Base-by-base conservation (phyloP, 2,329 filamentous ascomycete genomes). In the Colletotrichum sp. region DNA sequence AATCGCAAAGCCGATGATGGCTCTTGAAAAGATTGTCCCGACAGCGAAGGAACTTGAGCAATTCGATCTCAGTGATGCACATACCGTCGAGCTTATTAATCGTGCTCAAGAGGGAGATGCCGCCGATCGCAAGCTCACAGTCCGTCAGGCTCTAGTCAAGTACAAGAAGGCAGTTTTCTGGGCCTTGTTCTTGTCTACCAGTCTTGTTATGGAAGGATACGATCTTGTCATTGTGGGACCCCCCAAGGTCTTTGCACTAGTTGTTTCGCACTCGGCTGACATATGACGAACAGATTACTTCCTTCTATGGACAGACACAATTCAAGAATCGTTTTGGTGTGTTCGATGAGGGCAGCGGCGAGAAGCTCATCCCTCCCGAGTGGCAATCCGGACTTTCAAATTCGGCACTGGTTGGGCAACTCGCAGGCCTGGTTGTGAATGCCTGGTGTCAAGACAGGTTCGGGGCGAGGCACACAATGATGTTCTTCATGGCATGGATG, bases 141-240 rank as follows among this genome's bases (percentile, higher is more conserved):
- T 82, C 22, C 76, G 76, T 19, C 76, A 81, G 16, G 81, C 81
- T 0, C 67, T 82, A 11, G 77, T 72, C 29, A 80, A 80, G 32
- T 82, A 82, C 64, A 80, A 79, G 29, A 82, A 83, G 64, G 82
- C 82, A 9, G 80, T 82, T 16, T 76, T 79, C 29, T 83, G 81
- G 82, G 79, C 81, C 12, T 77, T 82, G 57, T 78, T 82, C 27
- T 55, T 88, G 64, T 88, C 86, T 8, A 84, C 84, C 19, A 85
- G 86, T 5, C 84, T 89, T 64, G 83, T 89, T 76, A 89, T 89
- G 88, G 88, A 89, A 76, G 88, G 88, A 5, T 89, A 89, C 79
- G 88, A 89, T 68, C 83, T 86, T 3, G 87, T 86, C 36, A 82
- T 89, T 1, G 79, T 89, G 15, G 78, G 83, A n/a, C 85, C 11